A percentile compares a stretch with the other conserved stretches of the same genome.
Evolutionary conservation across 1,284 basidiomycete genomes (phyloP).

Genomic region (Boletus albobrunnescens): DNA sequence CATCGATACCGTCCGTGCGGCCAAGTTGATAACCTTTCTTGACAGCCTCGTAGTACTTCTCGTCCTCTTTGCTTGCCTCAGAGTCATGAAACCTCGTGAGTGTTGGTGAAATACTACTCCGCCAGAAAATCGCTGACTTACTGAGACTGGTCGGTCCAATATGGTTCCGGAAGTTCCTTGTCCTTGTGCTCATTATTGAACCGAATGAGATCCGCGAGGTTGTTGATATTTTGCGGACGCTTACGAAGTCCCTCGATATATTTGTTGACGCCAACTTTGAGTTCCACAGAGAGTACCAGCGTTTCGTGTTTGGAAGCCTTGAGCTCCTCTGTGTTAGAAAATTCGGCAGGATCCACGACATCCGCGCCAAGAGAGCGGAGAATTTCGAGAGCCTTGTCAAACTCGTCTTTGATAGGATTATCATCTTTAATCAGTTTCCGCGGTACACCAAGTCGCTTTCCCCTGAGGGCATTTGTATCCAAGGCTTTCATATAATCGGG

Average conservation of each 20-base stretch:
- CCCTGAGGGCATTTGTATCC: conserved; percentile 34
- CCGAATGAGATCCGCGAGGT: conserved; percentile 41
- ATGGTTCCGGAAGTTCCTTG: conserved; percentile 39
- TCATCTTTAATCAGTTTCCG: conserved; percentile 25
- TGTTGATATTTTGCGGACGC: conserved; percentile 31
- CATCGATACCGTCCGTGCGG: conserved; percentile 44
- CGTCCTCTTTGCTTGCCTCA: conserved; percentile 36
- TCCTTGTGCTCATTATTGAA: conserved; percentile 42
- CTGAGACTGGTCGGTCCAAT: conserved; percentile 40
- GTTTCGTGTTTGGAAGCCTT: conserved; percentile 30
- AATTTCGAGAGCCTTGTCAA: conserved; percentile 38
- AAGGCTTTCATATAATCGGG: conserved; percentile 42
- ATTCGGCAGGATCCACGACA: conserved; percentile 42
- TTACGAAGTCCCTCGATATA: conserved; percentile 24
- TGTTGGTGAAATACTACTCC: background rate
- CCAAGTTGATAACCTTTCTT: conserved; percentile 37
- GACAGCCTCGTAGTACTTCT: conserved; percentile 39
- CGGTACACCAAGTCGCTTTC: conserved; percentile 43
- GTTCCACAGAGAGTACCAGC: conserved; percentile 37
- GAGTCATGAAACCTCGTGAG: conserved; percentile 36
- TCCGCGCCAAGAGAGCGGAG: conserved; percentile 39
- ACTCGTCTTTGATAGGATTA: conserved; percentile 23
- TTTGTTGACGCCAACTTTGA: conserved; percentile 37
- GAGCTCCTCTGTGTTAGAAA: conserved; percentile 37
- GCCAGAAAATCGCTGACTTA: conserved; percentile 19